Base-by-base conservation (phyloP, 2,329 filamentous ascomycete species). In the Stachybotrys elegans region DNA sequence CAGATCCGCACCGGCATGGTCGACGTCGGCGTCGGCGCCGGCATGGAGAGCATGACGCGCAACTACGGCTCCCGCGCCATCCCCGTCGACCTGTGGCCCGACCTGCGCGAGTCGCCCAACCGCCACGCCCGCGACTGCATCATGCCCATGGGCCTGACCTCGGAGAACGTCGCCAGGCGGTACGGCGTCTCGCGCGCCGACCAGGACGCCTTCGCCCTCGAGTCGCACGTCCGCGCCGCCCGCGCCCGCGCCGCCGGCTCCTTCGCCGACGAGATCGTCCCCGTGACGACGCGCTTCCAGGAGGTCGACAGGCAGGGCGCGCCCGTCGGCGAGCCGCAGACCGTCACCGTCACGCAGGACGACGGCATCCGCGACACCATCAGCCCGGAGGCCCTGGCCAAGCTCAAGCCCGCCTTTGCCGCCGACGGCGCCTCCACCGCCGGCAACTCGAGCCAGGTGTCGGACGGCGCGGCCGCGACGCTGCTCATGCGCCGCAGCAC, bases 131-230 rank as follows among this genome's bases (percentile, higher is more conserved):
- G 78, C 27, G 90, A 95, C 61, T 95, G 91, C 61, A 80, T 95
- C 58, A 93, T 95, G 90, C 81, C 83, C 52, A 96, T 96, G 91
- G 91, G 91, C 0, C 68, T 91, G 44, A 95, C 91, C n/a, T 84
- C 81, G 5, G 91, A 95, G 72, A 95, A 95, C 57, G 89, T 96
- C 0, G 88, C 90, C 0, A 68, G 71, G 54, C 70, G 89, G 35
- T 93, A 94, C 58, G 78, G 79, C 8, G 79, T 96, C 19, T 75
- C 67, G 12, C 70, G 90, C 7, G 73, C 70, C 3, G 88, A 91
- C 51, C 89, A 95, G 67, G 91, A 96, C 59, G 82, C 74, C 1
- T 90, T 95, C 51, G 88, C 90, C 0, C 82, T 81, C 1, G 68
- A 78, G 50, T 86, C 81, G 19, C 90, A 95, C 62, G 68, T 68